Evolutionary conservation across 768 basidiomycete genomes (phyloP), one percentile per base, ranked within the genome.

Genomic region (Psilocybe sp.): DNA sequence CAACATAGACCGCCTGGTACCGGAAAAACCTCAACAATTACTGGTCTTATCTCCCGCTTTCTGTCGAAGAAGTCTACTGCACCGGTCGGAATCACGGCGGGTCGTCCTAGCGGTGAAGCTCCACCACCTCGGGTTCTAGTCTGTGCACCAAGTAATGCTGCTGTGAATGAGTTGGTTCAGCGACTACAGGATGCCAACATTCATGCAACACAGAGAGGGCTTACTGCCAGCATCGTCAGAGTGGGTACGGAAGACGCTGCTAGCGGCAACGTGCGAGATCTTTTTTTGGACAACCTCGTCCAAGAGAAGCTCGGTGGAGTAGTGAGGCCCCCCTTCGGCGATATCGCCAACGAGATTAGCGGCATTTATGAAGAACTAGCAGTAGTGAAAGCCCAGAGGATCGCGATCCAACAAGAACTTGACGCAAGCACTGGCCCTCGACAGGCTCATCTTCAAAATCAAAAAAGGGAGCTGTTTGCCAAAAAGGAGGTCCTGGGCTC

Each of bases 11-110:
- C 97, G 33, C 97, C 97, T 1, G 97, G 97, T 47, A 99, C 97
- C 0, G 97, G 97, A 11, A 99, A 99, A 71, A 99, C 97, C 8
- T 96, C 92, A 16, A 99, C 97, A 1, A 98, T 99, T 54, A 92
- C 92, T 58, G 93, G 92, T 16, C 76, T 99, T n/a, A 88, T 97
- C 5, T 84, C 90, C 37, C 81, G 85, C 4, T 92, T 88, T 62
- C 64, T 97, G 35, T 80, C 86, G 2, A 76, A 73, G 35, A 84
- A 88, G 16, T 64, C 81, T 5, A 82, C 85, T 32, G 64, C 79
- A 1, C 69, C 78, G 19, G 75, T 80, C 9, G 58, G 76, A 16
- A 76, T 84, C 44, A 69, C 79, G 10, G 73, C 73, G 23, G 81
- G 84, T 10, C 40, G 44, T 12, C 3, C 31, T n/a, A 44, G 7